phyloP scores from a whole-genome alignment of 768 basidiomycete species.

The Gautieria morchelliformis region DNA sequence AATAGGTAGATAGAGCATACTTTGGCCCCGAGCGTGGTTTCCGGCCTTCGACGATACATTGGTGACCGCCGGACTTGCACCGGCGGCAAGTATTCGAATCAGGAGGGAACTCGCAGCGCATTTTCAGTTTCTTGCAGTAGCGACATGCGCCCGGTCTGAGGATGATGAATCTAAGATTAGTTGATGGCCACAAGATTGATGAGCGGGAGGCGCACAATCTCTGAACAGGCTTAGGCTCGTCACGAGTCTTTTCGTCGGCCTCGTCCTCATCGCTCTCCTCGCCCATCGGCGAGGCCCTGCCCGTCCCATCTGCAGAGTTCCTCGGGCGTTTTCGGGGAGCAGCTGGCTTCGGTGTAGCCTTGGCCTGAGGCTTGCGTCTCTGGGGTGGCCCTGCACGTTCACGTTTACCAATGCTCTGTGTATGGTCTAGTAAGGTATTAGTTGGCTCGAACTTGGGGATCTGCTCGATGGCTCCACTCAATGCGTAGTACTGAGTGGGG shows the following conservation, averaged over 20 bases:
- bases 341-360: not conserved
- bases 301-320: not conserved
- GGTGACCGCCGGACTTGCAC: slow-evolving; percentile 62
- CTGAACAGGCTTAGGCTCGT: not conserved
- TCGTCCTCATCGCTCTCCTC: slow-evolving; percentile 1
- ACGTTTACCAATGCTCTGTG: not conserved
- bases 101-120: slow-evolving; percentile 79
- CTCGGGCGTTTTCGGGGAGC: not conserved
- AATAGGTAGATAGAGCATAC: slow-evolving; percentile 39
- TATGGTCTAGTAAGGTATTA: not conserved
- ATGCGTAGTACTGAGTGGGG: not conserved
- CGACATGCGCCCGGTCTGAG: slow-evolving; percentile 72
- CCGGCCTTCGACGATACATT: slow-evolving; percentile 76
- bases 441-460: not conserved
- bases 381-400: not conserved
- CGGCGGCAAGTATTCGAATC: slow-evolving; percentile 70
- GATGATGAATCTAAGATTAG: not conserved
- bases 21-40: slow-evolving; percentile 73
- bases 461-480: not conserved
- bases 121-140: slow-evolving; percentile 86
- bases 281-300: not conserved
- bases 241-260: not conserved
- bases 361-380: not conserved
- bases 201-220: not conserved
- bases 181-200: not conserved